These are phyloP conservation scores for Marasmius tenuissimus DNA, from an alignment of 1,284 basidiomycete species.

Conservation along the genomic window DNA sequence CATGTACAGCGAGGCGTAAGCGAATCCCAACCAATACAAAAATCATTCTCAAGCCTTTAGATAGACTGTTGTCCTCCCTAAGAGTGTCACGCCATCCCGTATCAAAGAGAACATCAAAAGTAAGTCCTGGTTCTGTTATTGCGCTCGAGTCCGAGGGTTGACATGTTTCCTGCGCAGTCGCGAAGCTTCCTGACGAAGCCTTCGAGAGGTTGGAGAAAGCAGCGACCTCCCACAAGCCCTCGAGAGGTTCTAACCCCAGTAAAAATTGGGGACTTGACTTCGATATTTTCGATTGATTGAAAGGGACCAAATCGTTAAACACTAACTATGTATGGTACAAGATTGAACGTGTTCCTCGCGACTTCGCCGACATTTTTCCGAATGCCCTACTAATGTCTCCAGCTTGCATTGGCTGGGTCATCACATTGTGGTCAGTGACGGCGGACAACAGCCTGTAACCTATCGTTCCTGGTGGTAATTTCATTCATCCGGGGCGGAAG, in stretches of 20 bases:
- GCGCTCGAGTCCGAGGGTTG: neutral
- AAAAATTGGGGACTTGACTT: conserved; percentile 58
- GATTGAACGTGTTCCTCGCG: too few species aligned
- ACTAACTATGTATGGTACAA: too few species aligned
- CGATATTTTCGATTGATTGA: conserved; percentile 48
- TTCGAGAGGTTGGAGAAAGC: conserved; percentile 62
- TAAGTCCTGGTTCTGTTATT: conserved; percentile 23
- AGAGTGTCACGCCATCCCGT: conserved; percentile 74
- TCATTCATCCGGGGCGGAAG: too few species aligned
- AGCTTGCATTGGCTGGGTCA: too few species aligned
- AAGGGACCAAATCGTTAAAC: too few species aligned
- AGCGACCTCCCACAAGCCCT: conserved; percentile 49
- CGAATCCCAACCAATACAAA: neutral
- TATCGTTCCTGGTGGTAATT: too few species aligned
- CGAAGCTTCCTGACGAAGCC: conserved; percentile 51
- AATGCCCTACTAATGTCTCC: too few species aligned
- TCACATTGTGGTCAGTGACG: too few species aligned
- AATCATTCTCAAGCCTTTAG: neutral
- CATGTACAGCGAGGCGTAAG: conserved; percentile 72
- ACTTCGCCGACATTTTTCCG: too few species aligned
- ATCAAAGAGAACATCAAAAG: conserved; percentile 71
- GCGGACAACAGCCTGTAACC: too few species aligned
- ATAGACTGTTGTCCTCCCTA: conserved; percentile 72
- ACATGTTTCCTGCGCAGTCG: conserved; percentile 34
- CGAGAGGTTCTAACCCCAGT: conserved; percentile 61